Base-by-base conservation (phyloP, 345 rosid genomes). In the Turritis glabra region DNA sequence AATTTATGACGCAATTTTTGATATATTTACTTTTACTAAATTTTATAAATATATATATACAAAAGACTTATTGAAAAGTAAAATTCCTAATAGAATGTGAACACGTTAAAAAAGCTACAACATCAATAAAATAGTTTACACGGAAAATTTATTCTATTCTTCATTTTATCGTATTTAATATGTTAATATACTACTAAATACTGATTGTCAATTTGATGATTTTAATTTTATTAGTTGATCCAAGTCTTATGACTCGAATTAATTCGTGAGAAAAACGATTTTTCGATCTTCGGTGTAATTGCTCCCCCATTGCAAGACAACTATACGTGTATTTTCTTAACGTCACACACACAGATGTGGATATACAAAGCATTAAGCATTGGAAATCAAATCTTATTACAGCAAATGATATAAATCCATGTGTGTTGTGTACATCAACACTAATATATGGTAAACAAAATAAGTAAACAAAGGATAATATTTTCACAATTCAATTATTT, bases 251-350 rank as follows among this genome's bases (percentile, higher is more conserved):
- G 18, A 30, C 74, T 68, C 38, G 29, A 15, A 27, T 52, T 60
- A 52, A 43, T 50, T 68, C 7, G 13, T 67, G 67, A 61, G 79
- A 61, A 69, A 69, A 61, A 68, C 64, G 79, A 76, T 69, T 47
- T 51, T 43, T 33, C 9, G 8, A 44, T 44, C 54, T 76, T 76
- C 56, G 17, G 41, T 52, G 58, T 62, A 76, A 69, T 76, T 76
- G 59, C 66, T 69, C 75, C 80, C 79, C 44, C 60, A 33, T 76
- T 52, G 27, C 57, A 61, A 61, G 74, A 76, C 80, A 69, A 44
- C 11, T 69, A 48, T 27, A 30, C 48, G 32, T 69, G 29, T 53
- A 52, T 22, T 53, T 59, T 37, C 29, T 58, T 7, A 29, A 58
- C 73, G 60, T 35, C 56, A 23, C 50, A 37, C 50, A 23, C 18